These are phyloP conservation scores for Huntiella savannae DNA, from an alignment of 2,329 filamentous ascomycete genomes.

Conservation along the genomic window DNA sequence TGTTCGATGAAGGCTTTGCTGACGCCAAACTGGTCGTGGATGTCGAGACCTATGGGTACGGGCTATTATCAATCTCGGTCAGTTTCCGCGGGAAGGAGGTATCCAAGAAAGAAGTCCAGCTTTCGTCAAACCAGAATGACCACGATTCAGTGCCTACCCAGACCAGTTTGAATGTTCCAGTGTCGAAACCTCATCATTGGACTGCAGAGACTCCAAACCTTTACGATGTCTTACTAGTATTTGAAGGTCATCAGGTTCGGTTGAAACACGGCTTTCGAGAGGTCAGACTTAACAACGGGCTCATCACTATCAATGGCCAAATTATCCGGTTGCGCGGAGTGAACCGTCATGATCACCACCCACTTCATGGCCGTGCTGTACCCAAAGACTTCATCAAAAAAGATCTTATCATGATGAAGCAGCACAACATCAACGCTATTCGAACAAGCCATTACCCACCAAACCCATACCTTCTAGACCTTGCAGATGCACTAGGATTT, in stretches of 20 bases:
- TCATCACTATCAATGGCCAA: constrained; percentile 45
- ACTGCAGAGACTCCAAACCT: constrained; percentile 48
- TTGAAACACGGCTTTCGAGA: constrained; percentile 41
- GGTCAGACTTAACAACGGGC: constrained; percentile 39
- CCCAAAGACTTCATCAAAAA: constrained; percentile 38
- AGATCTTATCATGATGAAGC: constrained; percentile 48
- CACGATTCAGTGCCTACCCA: background rate
- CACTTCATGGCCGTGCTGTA: constrained; percentile 40
- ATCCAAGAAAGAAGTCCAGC: too few species aligned
- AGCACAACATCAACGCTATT: constrained; percentile 50
- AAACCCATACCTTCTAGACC: constrained; percentile 38
- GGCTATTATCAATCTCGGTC: constrained; percentile 11
- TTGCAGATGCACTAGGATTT: constrained; percentile 43
- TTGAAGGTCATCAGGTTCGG: constrained; percentile 18
- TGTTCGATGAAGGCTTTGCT: constrained; percentile 22
- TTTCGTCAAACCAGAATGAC: too few species aligned
- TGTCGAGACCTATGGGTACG: constrained; percentile 19
- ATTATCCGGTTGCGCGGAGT: constrained; percentile 47
- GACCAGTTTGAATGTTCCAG: constrained; percentile 7
- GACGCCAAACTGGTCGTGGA: constrained; percentile 28
- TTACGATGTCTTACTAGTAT: constrained; percentile 26
- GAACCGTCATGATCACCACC: constrained; percentile 54
- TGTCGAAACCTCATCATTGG: constrained; percentile 41
- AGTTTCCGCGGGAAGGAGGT: background rate
- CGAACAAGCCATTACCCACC: constrained; percentile 49